phyloP scores from a whole-genome alignment of 176 grass and related monocot genomes.

The Guadua angustifolia region DNA sequence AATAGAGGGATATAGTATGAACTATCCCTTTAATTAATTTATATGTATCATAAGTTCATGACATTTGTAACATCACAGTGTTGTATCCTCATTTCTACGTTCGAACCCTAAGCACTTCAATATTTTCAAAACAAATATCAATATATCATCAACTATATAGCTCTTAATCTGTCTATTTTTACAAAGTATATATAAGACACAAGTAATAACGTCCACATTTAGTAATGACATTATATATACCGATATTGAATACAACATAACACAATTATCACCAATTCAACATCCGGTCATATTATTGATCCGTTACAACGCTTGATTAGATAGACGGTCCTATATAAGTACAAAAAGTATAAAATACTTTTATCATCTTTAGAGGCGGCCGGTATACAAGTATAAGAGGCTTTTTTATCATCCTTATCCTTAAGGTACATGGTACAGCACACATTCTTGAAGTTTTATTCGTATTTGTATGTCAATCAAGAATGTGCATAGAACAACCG shows the following conservation, averaged over 20 bases:
- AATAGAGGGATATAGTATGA: too few species aligned
- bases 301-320: not conserved
- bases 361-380: too few species aligned
- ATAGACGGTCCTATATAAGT: not conserved
- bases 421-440: not conserved
- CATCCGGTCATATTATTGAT: not conserved
- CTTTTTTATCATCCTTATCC: too few species aligned
- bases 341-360: not conserved
- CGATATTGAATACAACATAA: not conserved
- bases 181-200: not conserved
- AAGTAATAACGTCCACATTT: not conserved
- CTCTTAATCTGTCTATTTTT: constrained; percentile 8
- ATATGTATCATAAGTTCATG: not conserved
- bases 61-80: not conserved
- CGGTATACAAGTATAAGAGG: too few species aligned
- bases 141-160: not conserved
- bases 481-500: not conserved
- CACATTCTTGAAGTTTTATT: not conserved
- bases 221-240: not conserved
- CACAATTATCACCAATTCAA: too few species aligned
- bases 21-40: not conserved
- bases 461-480: not conserved
- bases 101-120: not conserved
- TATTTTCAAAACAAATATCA: not conserved
- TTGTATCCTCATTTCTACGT: not conserved